Base-by-base conservation (phyloP, 2,329 filamentous ascomycete species). In the Diplodia mutila region DNA sequence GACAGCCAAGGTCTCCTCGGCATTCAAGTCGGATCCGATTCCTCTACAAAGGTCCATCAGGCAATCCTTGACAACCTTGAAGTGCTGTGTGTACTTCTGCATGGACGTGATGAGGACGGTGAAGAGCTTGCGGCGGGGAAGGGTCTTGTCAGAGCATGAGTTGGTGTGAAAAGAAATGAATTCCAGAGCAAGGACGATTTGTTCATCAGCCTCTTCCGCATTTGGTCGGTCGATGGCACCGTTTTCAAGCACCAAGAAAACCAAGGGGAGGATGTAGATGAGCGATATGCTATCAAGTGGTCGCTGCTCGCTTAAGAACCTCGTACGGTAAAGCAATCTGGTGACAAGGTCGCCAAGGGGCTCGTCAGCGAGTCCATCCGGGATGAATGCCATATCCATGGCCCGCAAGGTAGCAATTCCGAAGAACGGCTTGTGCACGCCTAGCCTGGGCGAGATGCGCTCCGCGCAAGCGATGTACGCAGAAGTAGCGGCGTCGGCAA, bases 11-110 rank as follows among this genome's bases (percentile, higher is more conserved):
- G 95, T 89, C 80, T 99, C 96, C 1, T 85, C 80, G 3, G 84
- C 77, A 67, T 79, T 89, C 71, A 97, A 93, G 73, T 93, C 97
- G 2, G 91, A 89, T 3, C 94, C 91, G 63, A 98, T 86, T 70
- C 90, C 94, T 69, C 93, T 89, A 74, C 92, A 92, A 71, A 96
- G 86, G 77, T 98, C 93, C 65, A 91, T 86, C 70, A 99, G 87
- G 74, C 93, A 97, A 79, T 99, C 95, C 78, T 94, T 97, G 80
- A 97, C 89, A 68, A 94, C 84, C 80, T 97, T 97, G 83, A 97
- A 97, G 79, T 99, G 95, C 75, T 97, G 93, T 53, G 89, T 90
- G 77, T 97, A 97, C 69, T 82, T 86, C 76, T 96, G 92, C 91
- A 99, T 96, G 1, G 93, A 90, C 53, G 84, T 84, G 67, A 97